Evolutionary conservation across 2,329 filamentous ascomycete genomes (phyloP), one percentile per base, ranked within the genome.

Genomic region (Ceratocystis smalleyi): DNA sequence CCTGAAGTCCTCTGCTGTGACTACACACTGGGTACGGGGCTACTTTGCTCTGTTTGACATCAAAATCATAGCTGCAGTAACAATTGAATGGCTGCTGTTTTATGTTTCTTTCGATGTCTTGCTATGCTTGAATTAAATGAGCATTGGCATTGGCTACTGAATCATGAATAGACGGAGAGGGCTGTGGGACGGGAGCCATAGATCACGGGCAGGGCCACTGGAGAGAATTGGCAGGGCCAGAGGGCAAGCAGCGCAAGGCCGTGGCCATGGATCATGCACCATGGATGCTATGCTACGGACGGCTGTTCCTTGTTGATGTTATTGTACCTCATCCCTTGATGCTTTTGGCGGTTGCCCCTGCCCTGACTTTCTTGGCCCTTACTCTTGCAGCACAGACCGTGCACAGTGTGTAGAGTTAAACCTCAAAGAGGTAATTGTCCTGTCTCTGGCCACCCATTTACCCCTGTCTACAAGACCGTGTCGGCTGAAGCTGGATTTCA

Each of bases 401-500:
- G 60, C 43, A 62, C 60, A 62, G 60, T 62, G 60, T 51, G 43
- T n/a, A 49, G 54, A 57, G 54, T 57, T 57, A 32, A 57, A 35
- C 54, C 60, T 35, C 60, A 62, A 62, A 62, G 22, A 45, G 60
- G 43, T n/a, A 62, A 62, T 49, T 43, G 45, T 47, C 59, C 59
- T 61, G 59, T 45, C 59, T 61, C 59, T 61, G 40, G 59, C 59
- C 27, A 22, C 27, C 27, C 15, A 57, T 12, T 40, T 49, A 57
- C 40, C 64, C 60, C 59, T 62, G 55, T 64, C 51, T 47, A 22
- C 30, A 51, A 19, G 63, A 27, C 64, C 61, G 61, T 66, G 62
- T 66, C 40, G 61, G 43, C 57, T 66, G 60, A 55, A 64, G 64
- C 54, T 66, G 55, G n/a, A 62, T 66, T 40, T 63, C 47, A 43